Conservation (phyloP, 139 green algal species). For the Closterium sp. region DNA sequence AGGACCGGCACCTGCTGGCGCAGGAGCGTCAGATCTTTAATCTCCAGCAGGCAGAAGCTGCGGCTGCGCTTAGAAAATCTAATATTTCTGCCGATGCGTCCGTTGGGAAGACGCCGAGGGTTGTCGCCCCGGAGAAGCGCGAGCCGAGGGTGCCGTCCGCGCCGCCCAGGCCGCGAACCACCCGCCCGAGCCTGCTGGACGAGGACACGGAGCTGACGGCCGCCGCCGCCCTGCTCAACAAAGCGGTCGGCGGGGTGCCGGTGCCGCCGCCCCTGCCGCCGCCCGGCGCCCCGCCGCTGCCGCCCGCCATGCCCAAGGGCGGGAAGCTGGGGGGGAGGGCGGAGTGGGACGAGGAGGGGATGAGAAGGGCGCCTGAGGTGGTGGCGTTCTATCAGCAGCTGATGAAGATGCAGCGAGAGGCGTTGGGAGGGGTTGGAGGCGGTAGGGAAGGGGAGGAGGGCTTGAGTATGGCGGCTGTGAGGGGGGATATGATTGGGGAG, state of each 20-base stretch:
- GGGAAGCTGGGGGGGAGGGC: background rate
- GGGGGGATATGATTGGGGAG: constrained; percentile 49
- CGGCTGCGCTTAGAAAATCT: background rate
- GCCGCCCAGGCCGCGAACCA: constrained; percentile 17
- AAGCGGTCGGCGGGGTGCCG: background rate
- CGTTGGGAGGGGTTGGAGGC: background rate
- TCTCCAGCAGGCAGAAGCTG: background rate
- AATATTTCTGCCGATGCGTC: background rate
- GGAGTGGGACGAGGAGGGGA: background rate
- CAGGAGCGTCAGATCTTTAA: background rate
- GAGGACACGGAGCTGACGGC: background rate
- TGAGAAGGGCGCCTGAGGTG: constrained; percentile 45
- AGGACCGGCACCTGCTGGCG: background rate
- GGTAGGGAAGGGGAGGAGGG: constrained; percentile 11
- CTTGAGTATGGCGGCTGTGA: background rate
- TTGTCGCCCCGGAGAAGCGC: constrained; percentile 8
- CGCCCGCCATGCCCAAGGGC: background rate
- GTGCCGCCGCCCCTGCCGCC: constrained; percentile 31
- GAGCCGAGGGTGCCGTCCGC: constrained; percentile 5
- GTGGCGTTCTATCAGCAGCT: constrained; percentile 50
- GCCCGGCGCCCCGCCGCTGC: background rate
- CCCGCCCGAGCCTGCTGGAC: background rate
- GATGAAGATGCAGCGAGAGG: constrained; percentile 15
- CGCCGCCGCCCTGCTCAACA: background rate
- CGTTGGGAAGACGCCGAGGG: background rate